Conservation (phyloP, 2,329 filamentous ascomycete genomes). For the Apiospora sp. region DNA sequence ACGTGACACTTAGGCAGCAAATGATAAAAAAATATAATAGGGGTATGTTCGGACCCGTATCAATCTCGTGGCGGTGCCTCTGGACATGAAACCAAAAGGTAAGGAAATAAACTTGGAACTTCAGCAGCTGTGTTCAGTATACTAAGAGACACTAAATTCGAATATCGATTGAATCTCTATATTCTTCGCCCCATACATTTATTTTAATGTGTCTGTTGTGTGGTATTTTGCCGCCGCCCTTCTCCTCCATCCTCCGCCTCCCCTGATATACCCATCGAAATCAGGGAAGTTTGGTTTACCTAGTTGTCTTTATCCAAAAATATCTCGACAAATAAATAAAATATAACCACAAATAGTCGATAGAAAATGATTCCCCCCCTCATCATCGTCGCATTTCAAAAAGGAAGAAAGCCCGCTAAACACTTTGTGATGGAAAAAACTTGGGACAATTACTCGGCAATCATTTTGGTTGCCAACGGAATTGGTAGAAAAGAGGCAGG, state of each 20-base stretch:
- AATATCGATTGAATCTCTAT: not conserved
- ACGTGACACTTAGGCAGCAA: no score
- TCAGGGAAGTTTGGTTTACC: not conserved
- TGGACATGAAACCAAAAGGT: not conserved
- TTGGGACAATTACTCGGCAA: not conserved
- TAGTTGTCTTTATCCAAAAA: not conserved
- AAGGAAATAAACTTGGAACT: not conserved
- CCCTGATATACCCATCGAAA: not conserved
- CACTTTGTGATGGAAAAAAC: not conserved
- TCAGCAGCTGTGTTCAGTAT: not conserved
- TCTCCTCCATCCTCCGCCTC: not conserved
- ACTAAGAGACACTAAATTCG: not conserved
- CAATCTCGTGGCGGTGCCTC: no score
- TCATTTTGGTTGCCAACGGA: not conserved
- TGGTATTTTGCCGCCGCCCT: not conserved
- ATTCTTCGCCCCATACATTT: conserved; percentile 9
- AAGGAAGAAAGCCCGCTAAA: conserved; percentile 13
- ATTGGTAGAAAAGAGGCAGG: not conserved
- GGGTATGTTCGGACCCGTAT: no score
- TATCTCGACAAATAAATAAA: conserved; percentile 2
- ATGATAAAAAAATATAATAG: no score
- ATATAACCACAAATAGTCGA: not conserved
- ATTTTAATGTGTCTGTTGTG: not conserved
- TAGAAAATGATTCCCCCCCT: no score
- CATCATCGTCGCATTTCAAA: not conserved